phyloP scores from a whole-genome alignment of 805 yeast genomes.

The Nakazawaea ernobii region DNA sequence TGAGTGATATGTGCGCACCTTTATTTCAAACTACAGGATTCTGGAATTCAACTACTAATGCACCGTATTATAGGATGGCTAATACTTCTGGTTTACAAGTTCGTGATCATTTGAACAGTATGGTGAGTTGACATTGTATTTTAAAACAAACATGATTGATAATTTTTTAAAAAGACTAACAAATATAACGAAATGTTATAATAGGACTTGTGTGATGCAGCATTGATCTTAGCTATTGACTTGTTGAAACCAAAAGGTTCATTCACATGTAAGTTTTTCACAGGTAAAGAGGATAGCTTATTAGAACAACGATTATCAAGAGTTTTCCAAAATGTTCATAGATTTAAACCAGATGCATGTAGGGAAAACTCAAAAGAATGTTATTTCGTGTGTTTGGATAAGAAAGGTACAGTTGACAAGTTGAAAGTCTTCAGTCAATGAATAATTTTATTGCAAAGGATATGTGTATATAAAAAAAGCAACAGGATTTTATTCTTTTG shows the following conservation, averaged over 20 bases:
- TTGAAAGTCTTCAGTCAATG: conserved; percentile 31
- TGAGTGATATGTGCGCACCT: conserved; percentile 83
- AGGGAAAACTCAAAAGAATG: conserved; percentile 76
- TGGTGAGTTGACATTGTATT: conserved; percentile 35
- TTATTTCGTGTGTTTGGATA: conserved; percentile 67
- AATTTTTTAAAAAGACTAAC: background rate
- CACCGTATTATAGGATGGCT: conserved; percentile 84
- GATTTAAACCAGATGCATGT: conserved; percentile 79
- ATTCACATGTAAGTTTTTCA: conserved; percentile 77
- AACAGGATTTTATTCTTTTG: no score
- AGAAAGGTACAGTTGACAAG: conserved; percentile 36
- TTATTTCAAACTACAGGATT: conserved; percentile 44
- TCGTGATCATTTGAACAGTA: conserved; percentile 77
- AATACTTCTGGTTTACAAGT: conserved; percentile 81
- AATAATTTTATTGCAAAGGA: background rate
- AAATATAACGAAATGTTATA: background rate
- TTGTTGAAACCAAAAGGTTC: conserved; percentile 66
- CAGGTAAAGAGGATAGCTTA: conserved; percentile 71
- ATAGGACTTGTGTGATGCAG: conserved; percentile 86
- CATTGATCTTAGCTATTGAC: conserved; percentile 67
- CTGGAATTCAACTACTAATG: conserved; percentile 65
- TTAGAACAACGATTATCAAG: conserved; percentile 54
- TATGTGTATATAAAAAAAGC: background rate
- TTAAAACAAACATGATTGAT: no score
- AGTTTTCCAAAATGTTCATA: conserved; percentile 56